Evolutionary conservation across 257 asterid genomes (phyloP).

Genomic region (Prunella vulgaris): DNA sequence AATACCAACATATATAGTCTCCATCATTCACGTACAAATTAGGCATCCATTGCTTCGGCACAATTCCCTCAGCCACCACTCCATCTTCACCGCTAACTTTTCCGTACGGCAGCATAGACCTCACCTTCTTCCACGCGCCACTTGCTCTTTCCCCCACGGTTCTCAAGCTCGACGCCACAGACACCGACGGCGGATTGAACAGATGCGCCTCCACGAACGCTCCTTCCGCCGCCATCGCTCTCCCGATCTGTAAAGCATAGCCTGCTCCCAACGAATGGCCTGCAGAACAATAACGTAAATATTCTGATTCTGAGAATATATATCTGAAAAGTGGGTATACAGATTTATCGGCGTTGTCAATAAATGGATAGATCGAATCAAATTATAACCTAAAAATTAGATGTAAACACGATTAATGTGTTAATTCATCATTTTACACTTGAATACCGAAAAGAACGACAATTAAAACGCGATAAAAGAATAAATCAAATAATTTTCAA

Average conservation of each 20-base stretch:
- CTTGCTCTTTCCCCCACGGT: constrained; percentile 65
- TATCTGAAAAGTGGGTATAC: too few species aligned
- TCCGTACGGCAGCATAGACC: constrained; percentile 38
- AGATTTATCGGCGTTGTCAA: too few species aligned
- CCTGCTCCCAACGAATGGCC: constrained; percentile 98
- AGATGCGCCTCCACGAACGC: constrained; percentile 72
- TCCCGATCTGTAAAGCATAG: constrained; percentile 87
- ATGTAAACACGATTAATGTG: too few species aligned
- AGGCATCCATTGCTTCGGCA: constrained; percentile 75
- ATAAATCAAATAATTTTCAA: too few species aligned
- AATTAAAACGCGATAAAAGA: too few species aligned
- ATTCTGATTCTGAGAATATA: too few species aligned
- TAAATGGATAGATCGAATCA: too few species aligned
- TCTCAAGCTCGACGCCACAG: constrained; percentile 71
- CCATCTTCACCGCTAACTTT: background rate
- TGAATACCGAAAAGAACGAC: too few species aligned
- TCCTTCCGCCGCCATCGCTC: constrained; percentile 69
- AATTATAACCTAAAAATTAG: too few species aligned
- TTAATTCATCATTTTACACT: too few species aligned
- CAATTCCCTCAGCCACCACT: constrained; percentile 3
- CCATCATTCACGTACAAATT: constrained; percentile 75
- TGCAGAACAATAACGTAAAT: constrained; percentile 56
- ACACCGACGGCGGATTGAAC: constrained; percentile 93
- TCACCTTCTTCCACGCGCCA: constrained; percentile 56
- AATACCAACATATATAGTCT: constrained; percentile 84